phyloP scores from a whole-genome alignment of 148 eudicot species.

The Beta vulgaris region DNA sequence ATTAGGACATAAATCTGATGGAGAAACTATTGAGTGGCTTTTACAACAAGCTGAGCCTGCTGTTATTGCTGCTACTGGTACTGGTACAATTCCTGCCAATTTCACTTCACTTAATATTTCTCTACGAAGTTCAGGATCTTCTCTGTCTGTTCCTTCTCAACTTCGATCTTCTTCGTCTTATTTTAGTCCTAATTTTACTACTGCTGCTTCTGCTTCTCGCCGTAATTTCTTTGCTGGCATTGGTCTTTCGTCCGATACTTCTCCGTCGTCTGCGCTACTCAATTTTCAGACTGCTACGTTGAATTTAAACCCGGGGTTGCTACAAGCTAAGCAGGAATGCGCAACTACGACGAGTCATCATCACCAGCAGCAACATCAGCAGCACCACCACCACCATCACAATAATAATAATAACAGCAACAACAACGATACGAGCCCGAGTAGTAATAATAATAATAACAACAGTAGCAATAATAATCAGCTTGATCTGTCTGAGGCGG shows the following conservation, averaged over 20 bases:
- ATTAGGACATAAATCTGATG: conserved; percentile 91
- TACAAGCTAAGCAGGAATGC: conserved; percentile 54
- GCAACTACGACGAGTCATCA: conserved; percentile 17
- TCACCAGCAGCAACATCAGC: background rate
- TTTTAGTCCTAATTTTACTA: conserved; percentile 60
- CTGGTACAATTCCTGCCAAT: conserved; percentile 96
- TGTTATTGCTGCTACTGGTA: conserved; percentile 94
- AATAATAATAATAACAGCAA: background rate
- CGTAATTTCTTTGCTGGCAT: conserved; percentile 55
- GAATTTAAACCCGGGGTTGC: conserved; percentile 30
- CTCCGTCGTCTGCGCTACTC: conserved; percentile 43
- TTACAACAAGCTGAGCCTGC: conserved; percentile 94
- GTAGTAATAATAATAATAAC: background rate
- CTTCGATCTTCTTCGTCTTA: conserved; percentile 57
- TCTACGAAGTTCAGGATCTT: conserved; percentile 83
- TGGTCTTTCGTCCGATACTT: conserved; percentile 37
- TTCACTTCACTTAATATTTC: conserved; percentile 89
- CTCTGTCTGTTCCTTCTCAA: conserved; percentile 78
- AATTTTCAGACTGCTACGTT: conserved; percentile 52
- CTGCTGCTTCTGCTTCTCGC: conserved; percentile 45
- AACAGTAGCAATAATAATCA: conserved; percentile 17
- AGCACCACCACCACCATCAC: background rate
- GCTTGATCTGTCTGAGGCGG: conserved; percentile 43
- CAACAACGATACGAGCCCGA: background rate
- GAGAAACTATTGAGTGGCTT: conserved; percentile 96